Evolutionary conservation across 2,329 filamentous ascomycete genomes (phyloP).

Genomic region (Pyrenophora teres): DNA sequence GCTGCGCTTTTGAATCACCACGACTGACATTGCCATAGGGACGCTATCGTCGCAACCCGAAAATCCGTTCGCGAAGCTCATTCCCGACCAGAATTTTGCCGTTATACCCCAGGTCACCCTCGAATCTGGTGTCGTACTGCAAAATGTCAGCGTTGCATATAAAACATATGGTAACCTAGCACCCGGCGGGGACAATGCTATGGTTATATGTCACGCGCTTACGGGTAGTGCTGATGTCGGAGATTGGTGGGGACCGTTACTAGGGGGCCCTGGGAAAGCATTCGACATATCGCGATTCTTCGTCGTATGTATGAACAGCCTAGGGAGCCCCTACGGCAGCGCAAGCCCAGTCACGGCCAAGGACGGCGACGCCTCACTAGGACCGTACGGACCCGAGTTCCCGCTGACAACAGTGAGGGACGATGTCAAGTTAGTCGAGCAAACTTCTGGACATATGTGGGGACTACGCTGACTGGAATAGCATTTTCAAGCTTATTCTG

Average conservation of each 20-base stretch:
- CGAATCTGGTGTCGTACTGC: conserved; percentile 83
- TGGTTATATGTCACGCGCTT: conserved; percentile 79
- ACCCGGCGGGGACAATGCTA: conserved; percentile 62
- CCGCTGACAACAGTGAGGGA: conserved; percentile 93
- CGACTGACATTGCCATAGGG: conserved; percentile 35
- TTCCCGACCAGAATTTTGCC: conserved; percentile 85
- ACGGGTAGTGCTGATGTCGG: conserved; percentile 83
- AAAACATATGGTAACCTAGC: conserved; percentile 65
- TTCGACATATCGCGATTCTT: conserved; percentile 86
- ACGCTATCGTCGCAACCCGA: conserved; percentile 70
- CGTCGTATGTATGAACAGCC: conserved; percentile 82
- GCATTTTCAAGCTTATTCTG: conserved; percentile 77
- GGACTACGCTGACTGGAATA: conserved; percentile 41
- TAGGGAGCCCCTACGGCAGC: conserved; percentile 83
- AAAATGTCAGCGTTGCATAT: conserved; percentile 72
- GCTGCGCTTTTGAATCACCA: background rate
- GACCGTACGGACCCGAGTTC: conserved; percentile 91
- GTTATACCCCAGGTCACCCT: conserved; percentile 88
- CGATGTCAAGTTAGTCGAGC: conserved; percentile 77
- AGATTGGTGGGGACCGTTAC: conserved; percentile 86
- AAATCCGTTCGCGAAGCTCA: conserved; percentile 86
- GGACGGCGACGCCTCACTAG: conserved; percentile 75
- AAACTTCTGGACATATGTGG: background rate
- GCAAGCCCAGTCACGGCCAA: conserved; percentile 89
- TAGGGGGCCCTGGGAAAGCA: conserved; percentile 76